These are phyloP conservation scores for Daldinia bambusicola DNA, from an alignment of 495 filamentous ascomycete genomes.

Conservation along the genomic window DNA sequence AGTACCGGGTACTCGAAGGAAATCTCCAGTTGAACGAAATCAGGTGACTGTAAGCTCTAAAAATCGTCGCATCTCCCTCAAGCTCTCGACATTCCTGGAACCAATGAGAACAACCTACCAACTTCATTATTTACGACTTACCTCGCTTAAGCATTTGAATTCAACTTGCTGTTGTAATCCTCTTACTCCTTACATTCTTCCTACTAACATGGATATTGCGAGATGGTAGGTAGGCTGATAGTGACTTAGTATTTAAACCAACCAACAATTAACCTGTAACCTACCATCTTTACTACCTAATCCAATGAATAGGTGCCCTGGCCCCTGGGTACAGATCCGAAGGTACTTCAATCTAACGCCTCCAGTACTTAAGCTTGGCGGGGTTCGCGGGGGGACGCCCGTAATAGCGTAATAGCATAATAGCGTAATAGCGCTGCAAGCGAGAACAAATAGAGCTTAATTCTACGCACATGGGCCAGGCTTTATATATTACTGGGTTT, in stretches of 20 bases:
- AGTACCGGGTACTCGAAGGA: conserved; percentile 20
- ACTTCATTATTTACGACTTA: background rate
- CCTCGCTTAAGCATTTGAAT: background rate
- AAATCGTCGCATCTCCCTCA: conserved; percentile 10
- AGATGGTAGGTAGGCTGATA: too few relatives aligned
- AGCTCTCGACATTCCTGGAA: conserved; percentile 32
- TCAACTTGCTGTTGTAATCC: background rate
- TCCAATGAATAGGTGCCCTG: too few relatives aligned
- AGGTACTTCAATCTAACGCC: conserved; percentile 3
- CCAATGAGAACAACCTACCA: conserved; percentile 27
- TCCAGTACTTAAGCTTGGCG: conserved; percentile 23
- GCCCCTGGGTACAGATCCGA: too few relatives aligned
- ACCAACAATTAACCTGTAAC: too few relatives aligned
- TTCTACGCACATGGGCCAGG: conserved; percentile 1
- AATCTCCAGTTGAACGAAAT: conserved; percentile 32
- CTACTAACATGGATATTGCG: too few relatives aligned
- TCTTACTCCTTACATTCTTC: background rate
- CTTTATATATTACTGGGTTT: too few relatives aligned
- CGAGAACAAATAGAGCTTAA: conserved; percentile 12
- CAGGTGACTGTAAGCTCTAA: conserved; percentile 33
- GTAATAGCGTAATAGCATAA: background rate
- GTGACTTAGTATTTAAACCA: too few relatives aligned
- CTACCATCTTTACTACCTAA: too few relatives aligned
- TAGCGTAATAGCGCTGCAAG: conserved; percentile 13
- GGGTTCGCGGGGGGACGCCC: conserved; percentile 20